phyloP scores from a whole-genome alignment of 768 basidiomycete species.

The Rhodotorula graminis region DNA sequence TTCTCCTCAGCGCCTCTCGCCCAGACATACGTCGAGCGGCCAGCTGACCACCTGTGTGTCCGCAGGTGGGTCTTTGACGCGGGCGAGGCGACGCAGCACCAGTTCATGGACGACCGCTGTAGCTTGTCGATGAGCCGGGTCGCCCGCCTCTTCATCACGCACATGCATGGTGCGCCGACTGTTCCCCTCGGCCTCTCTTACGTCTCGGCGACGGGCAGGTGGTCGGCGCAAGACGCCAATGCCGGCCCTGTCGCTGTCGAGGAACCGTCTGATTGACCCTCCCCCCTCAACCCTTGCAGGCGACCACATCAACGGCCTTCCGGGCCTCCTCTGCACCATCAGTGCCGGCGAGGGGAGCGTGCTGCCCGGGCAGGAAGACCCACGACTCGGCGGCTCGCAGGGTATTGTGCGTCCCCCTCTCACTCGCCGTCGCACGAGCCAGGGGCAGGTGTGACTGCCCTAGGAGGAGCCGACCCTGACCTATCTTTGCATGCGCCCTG shows the following conservation, averaged over 20 bases:
- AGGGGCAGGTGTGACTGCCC: too few species aligned
- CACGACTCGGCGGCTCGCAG: constrained; percentile 13
- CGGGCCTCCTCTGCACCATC: constrained; percentile 29
- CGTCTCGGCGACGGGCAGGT: too few species aligned
- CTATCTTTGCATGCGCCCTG: background rate
- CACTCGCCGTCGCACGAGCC: too few species aligned
- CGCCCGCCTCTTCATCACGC: constrained; percentile 72
- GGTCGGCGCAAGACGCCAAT: too few species aligned
- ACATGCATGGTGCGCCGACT: constrained; percentile 72
- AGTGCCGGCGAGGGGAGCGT: constrained; percentile 30
- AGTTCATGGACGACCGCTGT: constrained; percentile 31
- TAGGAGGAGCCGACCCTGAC: too few species aligned
- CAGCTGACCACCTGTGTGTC: fast-evolving
- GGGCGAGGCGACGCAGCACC: constrained; percentile 42
- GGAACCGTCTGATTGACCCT: too few species aligned
- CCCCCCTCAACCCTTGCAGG: too few species aligned
- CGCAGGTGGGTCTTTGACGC: constrained; percentile 39
- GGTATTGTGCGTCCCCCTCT: background rate
- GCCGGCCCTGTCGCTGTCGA: too few species aligned
- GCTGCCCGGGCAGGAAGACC: constrained; percentile 6
- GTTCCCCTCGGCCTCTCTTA: too few species aligned
- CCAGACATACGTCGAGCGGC: too few species aligned
- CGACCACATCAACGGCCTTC: constrained; percentile 35
- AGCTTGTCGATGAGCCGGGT: constrained; percentile 61
- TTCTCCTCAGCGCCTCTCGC: too few species aligned